A percentile compares a stretch with the other conserved stretches of the same genome.
phyloP scores from a whole-genome alignment of 257 asterid genomes.

The Salvia splendens region DNA sequence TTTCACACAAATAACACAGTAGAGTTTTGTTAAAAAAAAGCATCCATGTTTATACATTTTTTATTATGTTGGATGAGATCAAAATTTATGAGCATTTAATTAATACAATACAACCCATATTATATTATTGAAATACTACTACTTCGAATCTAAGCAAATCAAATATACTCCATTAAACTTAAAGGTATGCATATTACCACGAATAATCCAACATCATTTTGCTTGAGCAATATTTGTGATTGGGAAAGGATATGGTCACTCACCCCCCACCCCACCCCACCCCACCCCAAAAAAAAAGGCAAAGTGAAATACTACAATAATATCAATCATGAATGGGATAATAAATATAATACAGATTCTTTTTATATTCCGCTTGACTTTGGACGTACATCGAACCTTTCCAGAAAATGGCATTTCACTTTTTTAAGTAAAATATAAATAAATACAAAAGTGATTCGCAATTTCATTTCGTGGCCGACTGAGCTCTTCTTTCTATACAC shows the following conservation, averaged over 20 bases:
- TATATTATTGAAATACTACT: too few species aligned
- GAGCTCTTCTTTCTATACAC: not conserved
- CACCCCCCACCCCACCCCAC: too few species aligned
- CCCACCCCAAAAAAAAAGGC: too few species aligned
- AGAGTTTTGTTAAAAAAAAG: too few species aligned
- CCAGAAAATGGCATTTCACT: conserved; percentile 27
- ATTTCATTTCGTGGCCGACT: conserved; percentile 18
- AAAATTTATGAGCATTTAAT: too few species aligned
- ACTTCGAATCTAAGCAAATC: too few species aligned
- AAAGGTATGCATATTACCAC: not conserved
- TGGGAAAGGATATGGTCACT: conserved; percentile 16
- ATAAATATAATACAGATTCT: not conserved
- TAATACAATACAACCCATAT: too few species aligned
- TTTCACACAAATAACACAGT: too few species aligned
- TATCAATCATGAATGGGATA: not conserved
- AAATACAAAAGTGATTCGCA: not conserved
- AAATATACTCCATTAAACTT: not conserved
- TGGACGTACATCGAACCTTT: conserved; percentile 30
- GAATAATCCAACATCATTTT: conserved; percentile 10
- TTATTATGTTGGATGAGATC: too few species aligned
- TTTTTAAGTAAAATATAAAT: not conserved
- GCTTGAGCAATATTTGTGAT: not conserved
- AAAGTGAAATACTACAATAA: not conserved
- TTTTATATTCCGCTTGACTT: conserved; percentile 7
- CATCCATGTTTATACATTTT: too few species aligned